phyloP scores from a whole-genome alignment of 1,284 basidiomycete species.

The Ceratobasidium papillatum region DNA sequence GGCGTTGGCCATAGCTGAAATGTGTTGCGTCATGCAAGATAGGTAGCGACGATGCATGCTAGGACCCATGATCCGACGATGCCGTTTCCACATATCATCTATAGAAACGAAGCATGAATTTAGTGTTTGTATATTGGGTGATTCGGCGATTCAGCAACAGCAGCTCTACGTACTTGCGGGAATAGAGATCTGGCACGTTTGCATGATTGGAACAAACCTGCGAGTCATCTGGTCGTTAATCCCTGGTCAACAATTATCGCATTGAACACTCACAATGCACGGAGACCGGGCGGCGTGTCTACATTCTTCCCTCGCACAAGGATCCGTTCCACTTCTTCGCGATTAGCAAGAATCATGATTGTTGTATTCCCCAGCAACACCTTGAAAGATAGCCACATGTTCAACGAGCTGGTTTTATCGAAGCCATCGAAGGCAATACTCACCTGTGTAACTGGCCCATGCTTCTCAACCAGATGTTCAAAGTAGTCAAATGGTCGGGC shows the following conservation, averaged over 20 bases:
- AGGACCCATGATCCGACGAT: background rate
- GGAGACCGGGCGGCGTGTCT: background rate
- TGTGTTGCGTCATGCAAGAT: background rate
- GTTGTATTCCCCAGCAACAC: background rate
- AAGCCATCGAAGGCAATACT: background rate
- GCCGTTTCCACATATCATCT: conserved; percentile 2
- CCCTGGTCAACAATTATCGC: background rate
- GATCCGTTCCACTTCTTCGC: conserved; percentile 13
- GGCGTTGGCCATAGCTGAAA: background rate
- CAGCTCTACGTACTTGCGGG: conserved; percentile 14
- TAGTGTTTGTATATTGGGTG: no score
- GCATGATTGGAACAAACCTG: conserved; percentile 4
- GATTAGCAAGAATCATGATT: background rate
- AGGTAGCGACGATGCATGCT: conserved; percentile 19
- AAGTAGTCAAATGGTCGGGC: background rate
- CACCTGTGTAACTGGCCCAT: conserved; percentile 21
- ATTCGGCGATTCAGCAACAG: no score
- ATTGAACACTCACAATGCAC: background rate
- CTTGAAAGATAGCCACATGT: background rate
- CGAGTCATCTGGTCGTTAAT: background rate
- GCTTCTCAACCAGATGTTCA: background rate
- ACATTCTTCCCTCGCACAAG: conserved; percentile 7
- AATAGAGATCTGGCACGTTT: background rate
- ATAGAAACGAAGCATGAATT: no score
- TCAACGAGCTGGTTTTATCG: background rate